These are phyloP conservation scores for Dipteronia dyeriana DNA, from an alignment of 345 rosid genomes.

Conservation along the genomic window DNA sequence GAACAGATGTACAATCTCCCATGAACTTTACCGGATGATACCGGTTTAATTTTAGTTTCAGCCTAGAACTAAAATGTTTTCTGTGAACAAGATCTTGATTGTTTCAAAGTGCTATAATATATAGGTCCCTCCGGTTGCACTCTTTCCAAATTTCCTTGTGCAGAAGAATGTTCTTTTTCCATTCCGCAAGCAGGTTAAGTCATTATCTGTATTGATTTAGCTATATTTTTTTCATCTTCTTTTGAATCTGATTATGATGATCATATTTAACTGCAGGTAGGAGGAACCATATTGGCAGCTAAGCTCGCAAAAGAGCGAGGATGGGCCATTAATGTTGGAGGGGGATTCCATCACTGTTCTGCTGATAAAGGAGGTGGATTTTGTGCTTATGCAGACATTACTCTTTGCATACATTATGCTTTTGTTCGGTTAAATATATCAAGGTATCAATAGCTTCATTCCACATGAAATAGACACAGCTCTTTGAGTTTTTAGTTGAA, in stretches of 20 bases:
- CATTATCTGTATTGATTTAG: neutral
- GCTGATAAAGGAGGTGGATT: slow-evolving; percentile 84
- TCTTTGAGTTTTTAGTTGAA: slow-evolving; percentile 5
- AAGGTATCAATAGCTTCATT: slow-evolving; percentile 43
- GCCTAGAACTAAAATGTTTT: neutral
- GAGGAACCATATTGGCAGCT: slow-evolving; percentile 90
- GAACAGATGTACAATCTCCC: neutral
- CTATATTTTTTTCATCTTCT: slow-evolving; percentile 6
- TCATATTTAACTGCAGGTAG: slow-evolving; percentile 52
- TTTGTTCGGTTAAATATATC: slow-evolving; percentile 65
- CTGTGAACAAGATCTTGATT: slow-evolving; percentile 12
- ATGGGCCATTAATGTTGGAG: slow-evolving; percentile 96
- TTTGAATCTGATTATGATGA: slow-evolving; percentile 15
- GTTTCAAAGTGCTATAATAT: slow-evolving; percentile 22
- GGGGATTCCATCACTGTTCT: slow-evolving; percentile 97
- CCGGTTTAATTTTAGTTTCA: slow-evolving; percentile 1
- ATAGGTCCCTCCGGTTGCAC: slow-evolving; percentile 87
- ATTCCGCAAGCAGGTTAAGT: slow-evolving; percentile 73
- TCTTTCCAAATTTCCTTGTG: slow-evolving; percentile 76
- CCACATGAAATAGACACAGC: slow-evolving; percentile 10
- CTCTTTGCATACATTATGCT: slow-evolving; percentile 84
- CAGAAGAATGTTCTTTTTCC: slow-evolving; percentile 81
- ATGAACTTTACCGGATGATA: neutral
- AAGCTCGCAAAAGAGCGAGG: slow-evolving; percentile 86
- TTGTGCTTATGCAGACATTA: slow-evolving; percentile 90